Percentiles rank a stretch among this genome's conserved stretches.
Evolutionary conservation across 306 rosid genomes (phyloP).

Genomic region (Trifolium fragiferum): DNA sequence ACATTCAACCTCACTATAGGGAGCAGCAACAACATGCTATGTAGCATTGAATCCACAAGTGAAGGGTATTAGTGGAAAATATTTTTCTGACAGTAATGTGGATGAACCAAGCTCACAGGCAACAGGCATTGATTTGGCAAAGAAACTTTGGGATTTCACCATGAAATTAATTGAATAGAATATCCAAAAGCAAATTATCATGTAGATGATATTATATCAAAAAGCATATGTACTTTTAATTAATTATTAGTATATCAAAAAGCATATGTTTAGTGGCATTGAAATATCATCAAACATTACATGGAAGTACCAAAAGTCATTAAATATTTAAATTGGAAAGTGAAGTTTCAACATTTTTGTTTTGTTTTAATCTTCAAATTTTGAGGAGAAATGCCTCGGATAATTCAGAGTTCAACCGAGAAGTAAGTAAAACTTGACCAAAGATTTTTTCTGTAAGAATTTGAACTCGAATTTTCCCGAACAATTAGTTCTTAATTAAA

Average conservation of each 20-base stretch:
- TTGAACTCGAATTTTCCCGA: too few relatives aligned
- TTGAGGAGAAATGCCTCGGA: too few relatives aligned
- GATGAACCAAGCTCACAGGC: slow-evolving; percentile 53
- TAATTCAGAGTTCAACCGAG: too few relatives aligned
- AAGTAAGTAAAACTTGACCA: too few relatives aligned
- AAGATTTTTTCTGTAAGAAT: too few relatives aligned
- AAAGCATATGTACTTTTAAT: background rate
- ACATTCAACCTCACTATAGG: slow-evolving; percentile 45
- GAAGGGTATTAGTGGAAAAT: slow-evolving; percentile 67
- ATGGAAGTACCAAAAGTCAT: too few relatives aligned
- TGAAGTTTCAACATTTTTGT: too few relatives aligned
- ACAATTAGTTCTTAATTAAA: too few relatives aligned
- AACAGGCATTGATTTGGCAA: slow-evolving; percentile 58
- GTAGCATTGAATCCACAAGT: slow-evolving; percentile 75
- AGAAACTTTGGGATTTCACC: slow-evolving; percentile 81
- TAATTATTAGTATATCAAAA: background rate
- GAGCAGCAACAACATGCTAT: slow-evolving; percentile 91
- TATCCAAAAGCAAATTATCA: background rate
- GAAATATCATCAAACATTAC: too few relatives aligned
- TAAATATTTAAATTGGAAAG: too few relatives aligned
- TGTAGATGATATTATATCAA: background rate
- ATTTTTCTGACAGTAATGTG: slow-evolving; percentile 58
- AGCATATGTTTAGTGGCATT: background rate
- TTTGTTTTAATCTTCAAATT: too few relatives aligned
- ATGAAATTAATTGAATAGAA: slow-evolving; percentile 40